Base-by-base conservation (phyloP, 169 alveolate genomes). In the Plasmodium reichenowi region DNA sequence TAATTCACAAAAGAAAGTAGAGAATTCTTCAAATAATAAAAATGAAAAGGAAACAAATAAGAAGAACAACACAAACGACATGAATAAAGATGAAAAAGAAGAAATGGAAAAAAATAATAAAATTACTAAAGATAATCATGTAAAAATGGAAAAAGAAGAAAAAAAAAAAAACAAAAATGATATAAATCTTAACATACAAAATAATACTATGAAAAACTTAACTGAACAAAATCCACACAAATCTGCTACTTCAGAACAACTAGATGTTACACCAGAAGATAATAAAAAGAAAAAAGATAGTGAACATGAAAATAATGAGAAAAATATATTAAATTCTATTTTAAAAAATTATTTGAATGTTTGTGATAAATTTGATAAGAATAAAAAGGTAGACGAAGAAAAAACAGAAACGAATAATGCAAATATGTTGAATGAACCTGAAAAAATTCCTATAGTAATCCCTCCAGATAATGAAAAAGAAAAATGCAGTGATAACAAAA, bases 291-390 rank as follows among this genome's bases (percentile, higher is more conserved):
- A 17, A 72, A 72, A 54, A 26, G n/a, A 12, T 72, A 59, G 12
- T 22, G 73, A 26, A 64, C 24, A 22, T 24, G 22, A 38, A 7
- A 68, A 26, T 7, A 22, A 22, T 17, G 63, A 52, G 3, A 72
- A 72, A 32, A 54, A 32, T 45, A 7, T 72, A 32, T 26, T 54
- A 32, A 29, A 56, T n/a, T 8, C 59, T n/a, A n/a, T 56, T 9
- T 32, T 72, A 29, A 29, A 54, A 29, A 72, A 58, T 26, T 54
- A 72, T 29, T 13, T 72, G 13, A 64, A 71, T 50, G 64, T 20
- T 12, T 71, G 24, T 71, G 80, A 71, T 15, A 71, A 50, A 26
- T 50, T 45, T 1, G 22, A 50, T 17, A 50, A 71, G 20, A 22
- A 50, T 15, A 52, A 17, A 10, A 71, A 20, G n/a, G 29, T 20